A percentile compares a stretch with the other conserved stretches of the same genome.
These are phyloP conservation scores for Cymbopogon citratus DNA, from an alignment of 176 grass and related monocot species.

Conservation along the genomic window DNA sequence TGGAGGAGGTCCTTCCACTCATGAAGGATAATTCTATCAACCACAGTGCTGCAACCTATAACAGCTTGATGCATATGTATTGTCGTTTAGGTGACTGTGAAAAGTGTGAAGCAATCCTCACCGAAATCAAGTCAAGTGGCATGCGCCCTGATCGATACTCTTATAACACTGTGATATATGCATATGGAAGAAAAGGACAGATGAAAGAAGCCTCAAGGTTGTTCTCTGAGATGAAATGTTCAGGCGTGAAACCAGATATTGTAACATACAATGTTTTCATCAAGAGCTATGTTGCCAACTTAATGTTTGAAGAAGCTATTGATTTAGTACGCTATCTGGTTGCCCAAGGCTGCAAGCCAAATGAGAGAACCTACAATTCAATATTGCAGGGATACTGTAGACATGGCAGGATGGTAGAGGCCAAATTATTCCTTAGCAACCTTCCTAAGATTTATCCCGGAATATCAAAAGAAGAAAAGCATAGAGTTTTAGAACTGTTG, in stretches of 20 bases:
- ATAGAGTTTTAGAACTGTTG: slow-evolving; percentile 41
- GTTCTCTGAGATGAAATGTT: slow-evolving; percentile 71
- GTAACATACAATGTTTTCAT: slow-evolving; percentile 94
- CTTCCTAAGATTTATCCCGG: slow-evolving; percentile 66
- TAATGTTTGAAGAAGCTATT: slow-evolving; percentile 78
- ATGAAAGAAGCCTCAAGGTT: slow-evolving; percentile 85
- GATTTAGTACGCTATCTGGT: slow-evolving; percentile 74
- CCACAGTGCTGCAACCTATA: slow-evolving; percentile 64
- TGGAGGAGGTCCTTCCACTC: slow-evolving; percentile 61
- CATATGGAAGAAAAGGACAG: slow-evolving; percentile 69
- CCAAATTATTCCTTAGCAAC: slow-evolving; percentile 46
- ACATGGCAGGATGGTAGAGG: slow-evolving; percentile 54
- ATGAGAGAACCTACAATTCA: slow-evolving; percentile 71
- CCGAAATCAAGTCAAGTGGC: slow-evolving; percentile 70
- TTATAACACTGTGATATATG: slow-evolving; percentile 95
- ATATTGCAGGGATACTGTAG: slow-evolving; percentile 64
- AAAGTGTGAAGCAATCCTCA: slow-evolving; percentile 72
- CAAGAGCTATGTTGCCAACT: slow-evolving; percentile 67
- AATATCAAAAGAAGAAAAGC: slow-evolving; percentile 48
- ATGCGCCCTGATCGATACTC: slow-evolving; percentile 69
- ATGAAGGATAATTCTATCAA: slow-evolving; percentile 66
- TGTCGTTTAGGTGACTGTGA: slow-evolving; percentile 68
- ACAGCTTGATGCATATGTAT: slow-evolving; percentile 94
- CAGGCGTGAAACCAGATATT: slow-evolving; percentile 66
- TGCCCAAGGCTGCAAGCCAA: slow-evolving; percentile 65